Conservation (phyloP, 2,329 filamentous ascomycete species). For the Chaetomium sp. region DNA sequence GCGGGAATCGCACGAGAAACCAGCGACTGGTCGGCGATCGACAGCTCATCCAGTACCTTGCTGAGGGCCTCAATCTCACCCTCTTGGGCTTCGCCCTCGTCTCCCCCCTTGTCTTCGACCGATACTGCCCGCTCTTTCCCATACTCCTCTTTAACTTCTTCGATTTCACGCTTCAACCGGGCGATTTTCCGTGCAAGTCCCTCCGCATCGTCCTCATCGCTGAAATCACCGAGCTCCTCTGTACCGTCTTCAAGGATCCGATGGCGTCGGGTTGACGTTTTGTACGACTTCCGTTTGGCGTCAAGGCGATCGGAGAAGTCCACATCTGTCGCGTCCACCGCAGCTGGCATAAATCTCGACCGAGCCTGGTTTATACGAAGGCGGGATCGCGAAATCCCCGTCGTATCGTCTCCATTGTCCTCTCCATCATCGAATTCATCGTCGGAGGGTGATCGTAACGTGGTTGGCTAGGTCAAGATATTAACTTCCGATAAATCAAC, state of each 20-base stretch:
- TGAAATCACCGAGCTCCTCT: slow-evolving; percentile 65
- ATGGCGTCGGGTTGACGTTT: slow-evolving; percentile 61
- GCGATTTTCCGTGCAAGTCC: slow-evolving; percentile 72
- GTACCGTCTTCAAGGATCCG: slow-evolving; percentile 55
- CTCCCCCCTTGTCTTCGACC: slow-evolving; percentile 34
- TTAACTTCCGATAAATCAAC: slow-evolving; percentile 17
- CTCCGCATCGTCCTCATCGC: slow-evolving; percentile 66
- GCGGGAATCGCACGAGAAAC: slow-evolving; percentile 24
- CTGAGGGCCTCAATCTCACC: slow-evolving; percentile 63
- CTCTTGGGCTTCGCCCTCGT: slow-evolving; percentile 31
- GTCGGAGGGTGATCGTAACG: slow-evolving; percentile 52
- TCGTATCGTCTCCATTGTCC: slow-evolving; percentile 50
- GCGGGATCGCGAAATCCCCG: slow-evolving; percentile 67
- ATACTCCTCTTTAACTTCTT: slow-evolving; percentile 62
- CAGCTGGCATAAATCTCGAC: slow-evolving; percentile 66
- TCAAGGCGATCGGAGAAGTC: slow-evolving; percentile 88
- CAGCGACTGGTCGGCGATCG: slow-evolving; percentile 27
- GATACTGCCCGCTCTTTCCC: slow-evolving; percentile 46
- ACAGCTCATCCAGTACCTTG: slow-evolving; percentile 63
- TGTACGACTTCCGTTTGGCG: slow-evolving; percentile 77
- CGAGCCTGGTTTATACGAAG: slow-evolving; percentile 75
- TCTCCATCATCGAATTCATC: slow-evolving; percentile 57
- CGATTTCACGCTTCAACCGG: slow-evolving; percentile 73
- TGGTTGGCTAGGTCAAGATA: slow-evolving; percentile 39
- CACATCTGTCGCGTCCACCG: slow-evolving; percentile 68